Percentiles rank a stretch among this genome's conserved stretches.
Conservation (phyloP, 2,329 filamentous ascomycete genomes). For the Microcyclosporella mali region DNA sequence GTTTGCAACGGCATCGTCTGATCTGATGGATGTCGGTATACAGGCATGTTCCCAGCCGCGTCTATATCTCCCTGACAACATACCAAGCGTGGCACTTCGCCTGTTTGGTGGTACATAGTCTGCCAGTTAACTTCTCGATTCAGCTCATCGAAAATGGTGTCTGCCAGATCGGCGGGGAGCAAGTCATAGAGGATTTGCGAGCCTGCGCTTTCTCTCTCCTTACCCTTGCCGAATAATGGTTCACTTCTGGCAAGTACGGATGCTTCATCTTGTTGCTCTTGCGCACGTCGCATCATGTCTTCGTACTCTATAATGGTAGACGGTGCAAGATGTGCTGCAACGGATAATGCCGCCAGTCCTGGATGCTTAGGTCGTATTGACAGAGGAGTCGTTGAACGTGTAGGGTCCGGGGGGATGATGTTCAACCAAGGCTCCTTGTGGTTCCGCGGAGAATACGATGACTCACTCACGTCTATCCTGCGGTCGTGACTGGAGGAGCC, state of each 20-base stretch:
- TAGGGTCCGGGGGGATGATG: slow-evolving; percentile 6
- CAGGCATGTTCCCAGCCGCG: slow-evolving; percentile 72
- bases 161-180: slow-evolving; percentile 48
- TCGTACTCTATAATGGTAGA: slow-evolving; percentile 11
- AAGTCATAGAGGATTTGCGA: slow-evolving; percentile 67
- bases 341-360: slow-evolving; percentile 10
- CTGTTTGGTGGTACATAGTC: slow-evolving; percentile 85
- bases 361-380: slow-evolving; percentile 5
- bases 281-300: slow-evolving; percentile 9
- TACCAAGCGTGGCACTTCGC: slow-evolving; percentile 84
- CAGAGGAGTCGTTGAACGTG: neutral
- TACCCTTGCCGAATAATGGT: slow-evolving; percentile 25
- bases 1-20: slow-evolving; percentile 70
- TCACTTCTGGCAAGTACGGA: neutral
- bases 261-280: slow-evolving; percentile 2
- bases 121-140: slow-evolving; percentile 77
- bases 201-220: slow-evolving; percentile 54
- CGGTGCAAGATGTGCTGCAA: slow-evolving; percentile 1
- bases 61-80: slow-evolving; percentile 74
- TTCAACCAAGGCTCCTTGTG: slow-evolving; percentile 16
- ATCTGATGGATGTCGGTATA: slow-evolving; percentile 94
- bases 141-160: slow-evolving; percentile 62
- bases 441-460: slow-evolving; percentile 7
- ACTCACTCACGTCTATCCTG: slow-evolving; percentile 12
- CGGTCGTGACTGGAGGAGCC: slow-evolving; percentile 9